These are phyloP conservation scores for Kwoniella shandongensis DNA, from an alignment of 768 basidiomycete genomes.

Conservation along the genomic window DNA sequence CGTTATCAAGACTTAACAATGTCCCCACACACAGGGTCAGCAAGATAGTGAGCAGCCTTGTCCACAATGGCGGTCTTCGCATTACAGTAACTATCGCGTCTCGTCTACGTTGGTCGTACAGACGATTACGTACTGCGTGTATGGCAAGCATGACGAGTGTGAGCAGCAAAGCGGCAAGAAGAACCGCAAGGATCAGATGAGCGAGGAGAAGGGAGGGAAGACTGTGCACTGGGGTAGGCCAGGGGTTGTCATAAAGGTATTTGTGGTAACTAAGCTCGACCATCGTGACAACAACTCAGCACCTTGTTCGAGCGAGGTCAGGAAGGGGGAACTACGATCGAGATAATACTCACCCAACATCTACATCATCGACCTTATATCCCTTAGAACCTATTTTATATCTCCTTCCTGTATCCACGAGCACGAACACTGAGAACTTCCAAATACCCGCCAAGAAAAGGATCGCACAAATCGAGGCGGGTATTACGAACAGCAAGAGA, in stretches of 20 bases:
- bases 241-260: conserved; percentile 15
- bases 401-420: background rate
- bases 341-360: conserved; percentile 21
- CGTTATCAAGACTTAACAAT: conserved; percentile 14
- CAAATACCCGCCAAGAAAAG: conserved; percentile 21
- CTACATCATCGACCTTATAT: conserved; percentile 16
- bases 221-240: conserved; percentile 17
- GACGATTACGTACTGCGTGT: background rate
- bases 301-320: too few relatives aligned
- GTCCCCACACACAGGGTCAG: conserved; percentile 3
- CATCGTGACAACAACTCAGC: too few relatives aligned
- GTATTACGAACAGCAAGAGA: conserved; percentile 15
- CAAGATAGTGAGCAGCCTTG: background rate
- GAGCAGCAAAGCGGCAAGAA: conserved; percentile 23
- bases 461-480: conserved; percentile 8
- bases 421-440: conserved; percentile 17
- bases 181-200: conserved; percentile 29
- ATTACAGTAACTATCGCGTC: conserved; percentile 6
- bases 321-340: too few relatives aligned
- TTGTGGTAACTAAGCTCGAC: background rate
- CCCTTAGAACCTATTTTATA: conserved; percentile 28
- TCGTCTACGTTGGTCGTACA: background rate
- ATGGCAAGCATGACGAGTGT: conserved; percentile 3
- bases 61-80: conserved; percentile 5
- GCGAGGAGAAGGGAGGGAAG: conserved; percentile 30